These are phyloP conservation scores for Exophiala viscosa DNA, from an alignment of 2,329 filamentous ascomycete species.

Conservation along the genomic window DNA sequence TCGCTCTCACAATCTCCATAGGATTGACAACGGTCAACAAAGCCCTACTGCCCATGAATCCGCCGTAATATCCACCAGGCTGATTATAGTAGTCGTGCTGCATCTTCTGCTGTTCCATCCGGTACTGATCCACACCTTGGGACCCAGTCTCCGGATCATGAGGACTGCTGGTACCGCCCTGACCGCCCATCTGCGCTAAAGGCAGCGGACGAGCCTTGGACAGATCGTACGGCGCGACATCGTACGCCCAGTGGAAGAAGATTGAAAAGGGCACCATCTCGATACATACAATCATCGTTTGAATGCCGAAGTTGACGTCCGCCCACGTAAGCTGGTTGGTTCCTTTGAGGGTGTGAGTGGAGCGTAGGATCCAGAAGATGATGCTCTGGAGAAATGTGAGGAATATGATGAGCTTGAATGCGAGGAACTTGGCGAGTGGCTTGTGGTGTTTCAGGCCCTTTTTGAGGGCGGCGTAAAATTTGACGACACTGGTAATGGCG, in stretches of 20 bases:
- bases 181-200: background rate
- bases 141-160: background rate
- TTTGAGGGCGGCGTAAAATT: slow-evolving; percentile 31
- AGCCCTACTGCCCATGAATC: slow-evolving; percentile 9
- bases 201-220: slow-evolving; percentile 5
- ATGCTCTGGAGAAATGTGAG: slow-evolving; percentile 33
- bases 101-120: background rate
- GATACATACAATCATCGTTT: slow-evolving; percentile 33
- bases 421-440: slow-evolving; percentile 33
- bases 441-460: slow-evolving; percentile 30
- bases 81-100: background rate
- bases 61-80: slow-evolving; percentile 13
- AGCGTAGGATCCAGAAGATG: slow-evolving; percentile 25
- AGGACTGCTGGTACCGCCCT: background rate
- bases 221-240: slow-evolving; percentile 27
- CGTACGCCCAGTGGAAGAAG: slow-evolving; percentile 34
- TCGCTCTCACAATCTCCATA: slow-evolving; percentile 12
- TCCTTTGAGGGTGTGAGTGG: slow-evolving; percentile 22
- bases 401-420: slow-evolving; percentile 37
- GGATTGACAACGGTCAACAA: slow-evolving; percentile 6
- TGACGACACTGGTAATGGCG: slow-evolving; percentile 29
- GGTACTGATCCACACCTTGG: background rate
- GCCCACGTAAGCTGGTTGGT: slow-evolving; percentile 30
- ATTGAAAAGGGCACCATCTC: slow-evolving; percentile 34
- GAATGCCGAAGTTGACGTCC: slow-evolving; percentile 33